Percentiles rank a stretch among this genome's conserved stretches.
Evolutionary conservation across 2,329 filamentous ascomycete species (phyloP).

Genomic region (Aspergillus pseudotamarii): DNA sequence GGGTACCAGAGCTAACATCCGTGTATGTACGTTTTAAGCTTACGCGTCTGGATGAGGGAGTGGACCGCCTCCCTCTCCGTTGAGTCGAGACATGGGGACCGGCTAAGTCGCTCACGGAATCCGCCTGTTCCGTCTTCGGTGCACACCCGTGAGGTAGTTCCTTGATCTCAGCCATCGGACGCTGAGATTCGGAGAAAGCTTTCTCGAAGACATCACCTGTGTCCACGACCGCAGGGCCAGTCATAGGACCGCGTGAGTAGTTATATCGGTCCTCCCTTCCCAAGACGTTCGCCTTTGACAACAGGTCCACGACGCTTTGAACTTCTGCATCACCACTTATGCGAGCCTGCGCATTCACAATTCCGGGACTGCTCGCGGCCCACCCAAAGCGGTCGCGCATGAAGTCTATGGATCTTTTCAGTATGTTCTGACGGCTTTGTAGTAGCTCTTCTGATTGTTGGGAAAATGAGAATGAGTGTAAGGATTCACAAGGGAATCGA

Average conservation of each 20-base stretch:
- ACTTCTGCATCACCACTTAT: conserved; percentile 81
- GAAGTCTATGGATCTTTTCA: conserved; percentile 94
- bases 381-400: conserved; percentile 91
- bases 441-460: conserved; percentile 92
- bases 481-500: conserved; percentile 90
- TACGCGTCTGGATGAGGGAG: conserved; percentile 62
- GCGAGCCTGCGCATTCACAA: conserved; percentile 81
- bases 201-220: conserved; percentile 83
- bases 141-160: conserved; percentile 25
- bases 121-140: conserved; percentile 24
- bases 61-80: conserved; percentile 36
- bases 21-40: conserved; percentile 86
- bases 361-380: conserved; percentile 72
- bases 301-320: conserved; percentile 86
- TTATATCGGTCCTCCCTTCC: conserved; percentile 58
- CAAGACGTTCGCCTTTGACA: conserved; percentile 79
- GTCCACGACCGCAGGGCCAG: conserved; percentile 74
- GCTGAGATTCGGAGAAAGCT: conserved; percentile 62
- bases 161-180: conserved; percentile 24
- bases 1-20: conserved; percentile 71
- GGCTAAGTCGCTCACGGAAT: conserved; percentile 32
- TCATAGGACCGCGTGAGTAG: conserved; percentile 67
- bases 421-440: conserved; percentile 86
- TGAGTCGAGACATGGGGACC: conserved; percentile 36
- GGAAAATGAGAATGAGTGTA: conserved; percentile 98